Percentiles rank a stretch among this genome's conserved stretches.
Evolutionary conservation across 345 rosid species (phyloP).

Genomic region (Microthlaspi erraticum): DNA sequence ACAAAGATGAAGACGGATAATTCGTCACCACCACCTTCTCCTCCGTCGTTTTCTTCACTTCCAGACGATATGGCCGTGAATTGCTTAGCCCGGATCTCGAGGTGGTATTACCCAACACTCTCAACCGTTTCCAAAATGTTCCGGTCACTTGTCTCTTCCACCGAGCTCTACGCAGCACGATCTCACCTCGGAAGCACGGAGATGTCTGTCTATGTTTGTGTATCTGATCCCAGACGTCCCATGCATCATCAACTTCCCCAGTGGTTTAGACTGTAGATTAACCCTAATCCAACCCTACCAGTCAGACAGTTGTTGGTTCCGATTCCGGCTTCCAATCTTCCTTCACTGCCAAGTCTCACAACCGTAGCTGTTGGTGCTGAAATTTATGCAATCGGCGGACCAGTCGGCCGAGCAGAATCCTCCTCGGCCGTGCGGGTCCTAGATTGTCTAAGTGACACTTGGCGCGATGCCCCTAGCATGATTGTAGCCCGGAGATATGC

Average conservation of each 20-base stretch:
- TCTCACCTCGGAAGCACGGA: no score
- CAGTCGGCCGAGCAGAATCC: no score
- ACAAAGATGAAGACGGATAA: background rate
- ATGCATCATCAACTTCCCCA: background rate
- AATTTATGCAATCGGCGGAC: no score
- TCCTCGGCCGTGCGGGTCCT: background rate
- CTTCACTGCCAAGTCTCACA: no score
- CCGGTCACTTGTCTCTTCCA: no score
- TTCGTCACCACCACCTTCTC: background rate
- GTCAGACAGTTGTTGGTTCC: background rate
- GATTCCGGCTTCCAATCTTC: background rate
- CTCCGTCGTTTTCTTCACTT: background rate
- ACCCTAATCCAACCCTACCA: background rate
- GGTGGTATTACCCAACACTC: background rate
- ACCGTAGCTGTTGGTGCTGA: no score
- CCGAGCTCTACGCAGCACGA: no score
- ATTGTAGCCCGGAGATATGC: background rate
- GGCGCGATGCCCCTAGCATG: no score
- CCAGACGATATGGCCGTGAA: background rate
- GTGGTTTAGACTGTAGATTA: no score
- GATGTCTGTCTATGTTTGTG: no score
- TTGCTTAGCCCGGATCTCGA: conserved; percentile 7
- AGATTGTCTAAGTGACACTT: background rate
- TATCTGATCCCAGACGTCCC: no score
- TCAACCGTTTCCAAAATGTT: conserved; percentile 1